Percentiles rank a stretch among this genome's conserved stretches.
These are phyloP conservation scores for Scorias spongiosa DNA, from an alignment of 2,329 filamentous ascomycete genomes.

Conservation along the genomic window DNA sequence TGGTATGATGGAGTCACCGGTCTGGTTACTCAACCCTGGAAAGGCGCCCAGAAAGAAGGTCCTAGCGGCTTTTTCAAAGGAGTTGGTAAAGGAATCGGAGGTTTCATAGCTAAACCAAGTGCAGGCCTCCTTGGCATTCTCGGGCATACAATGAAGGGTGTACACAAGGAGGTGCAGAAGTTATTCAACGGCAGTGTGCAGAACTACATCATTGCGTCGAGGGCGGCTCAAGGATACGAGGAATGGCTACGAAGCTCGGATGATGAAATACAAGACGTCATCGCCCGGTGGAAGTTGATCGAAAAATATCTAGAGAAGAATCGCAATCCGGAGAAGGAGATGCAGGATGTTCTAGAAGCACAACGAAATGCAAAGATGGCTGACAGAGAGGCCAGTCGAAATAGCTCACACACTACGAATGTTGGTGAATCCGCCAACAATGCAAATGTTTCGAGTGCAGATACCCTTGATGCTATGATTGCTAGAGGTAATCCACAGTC, in stretches of 20 bases:
- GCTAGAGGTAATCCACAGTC: constrained; percentile 44
- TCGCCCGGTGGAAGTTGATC: constrained; percentile 48
- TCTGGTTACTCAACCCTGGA: constrained; percentile 56
- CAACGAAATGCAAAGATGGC: neutral
- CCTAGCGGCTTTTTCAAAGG: constrained; percentile 56
- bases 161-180: constrained; percentile 58
- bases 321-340: constrained; percentile 40
- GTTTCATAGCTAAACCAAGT: constrained; percentile 57
- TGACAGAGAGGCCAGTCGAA: neutral
- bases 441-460: neutral
- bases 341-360: constrained; percentile 25
- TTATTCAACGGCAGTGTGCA: constrained; percentile 54
- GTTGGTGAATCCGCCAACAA: neutral
- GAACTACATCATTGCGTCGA: constrained; percentile 65
- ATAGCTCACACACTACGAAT: neutral
- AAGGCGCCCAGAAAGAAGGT: constrained; percentile 48
- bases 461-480: neutral
- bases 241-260: constrained; percentile 41
- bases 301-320: constrained; percentile 44
- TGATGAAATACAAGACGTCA: constrained; percentile 48
- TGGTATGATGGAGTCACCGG: constrained; percentile 64
- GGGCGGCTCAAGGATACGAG: constrained; percentile 59
- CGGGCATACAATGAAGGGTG: constrained; percentile 63
- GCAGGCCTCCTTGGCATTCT: constrained; percentile 44
- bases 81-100: constrained; percentile 63